Conservation (phyloP, 148 eudicot genomes). For the Drosera capensis region DNA sequence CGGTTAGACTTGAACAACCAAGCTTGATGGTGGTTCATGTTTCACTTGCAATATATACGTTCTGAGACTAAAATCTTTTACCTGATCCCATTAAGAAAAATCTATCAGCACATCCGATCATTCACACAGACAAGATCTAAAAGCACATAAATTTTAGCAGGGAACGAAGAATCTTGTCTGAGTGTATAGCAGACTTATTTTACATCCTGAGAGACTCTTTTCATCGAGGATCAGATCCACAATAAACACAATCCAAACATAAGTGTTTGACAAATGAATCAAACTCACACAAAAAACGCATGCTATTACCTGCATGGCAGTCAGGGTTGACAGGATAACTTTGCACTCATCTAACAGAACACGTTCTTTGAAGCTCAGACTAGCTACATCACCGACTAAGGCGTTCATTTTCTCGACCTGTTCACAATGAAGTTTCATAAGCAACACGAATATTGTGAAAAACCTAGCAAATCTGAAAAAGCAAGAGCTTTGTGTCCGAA, state of each 20-base stretch:
- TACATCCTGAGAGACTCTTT: not conserved
- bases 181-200: no score
- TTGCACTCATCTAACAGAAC: conserved; percentile 43
- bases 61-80: conserved; percentile 55
- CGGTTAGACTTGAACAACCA: conserved; percentile 21
- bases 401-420: conserved; percentile 55
- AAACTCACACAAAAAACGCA: not conserved
- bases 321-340: conserved; percentile 38
- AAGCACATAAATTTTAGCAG: no score
- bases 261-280: not conserved
- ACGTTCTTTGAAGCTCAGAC: conserved; percentile 28
- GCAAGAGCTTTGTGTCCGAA: no score
- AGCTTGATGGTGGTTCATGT: conserved; percentile 15
- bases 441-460: no score
- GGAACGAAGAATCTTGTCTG: no score
- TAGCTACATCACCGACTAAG: conserved; percentile 39
- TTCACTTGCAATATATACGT: conserved; percentile 40
- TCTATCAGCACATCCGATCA: no score
- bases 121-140: not conserved
- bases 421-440: no score
- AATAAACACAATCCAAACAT: no score
- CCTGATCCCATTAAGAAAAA: conserved; percentile 31
- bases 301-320: conserved; percentile 62
- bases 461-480: no score
- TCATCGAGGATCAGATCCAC: not conserved